Evolutionary conservation across 106 monocot genomes (phyloP).

Genomic region (Alisma plantagoaquatica): DNA sequence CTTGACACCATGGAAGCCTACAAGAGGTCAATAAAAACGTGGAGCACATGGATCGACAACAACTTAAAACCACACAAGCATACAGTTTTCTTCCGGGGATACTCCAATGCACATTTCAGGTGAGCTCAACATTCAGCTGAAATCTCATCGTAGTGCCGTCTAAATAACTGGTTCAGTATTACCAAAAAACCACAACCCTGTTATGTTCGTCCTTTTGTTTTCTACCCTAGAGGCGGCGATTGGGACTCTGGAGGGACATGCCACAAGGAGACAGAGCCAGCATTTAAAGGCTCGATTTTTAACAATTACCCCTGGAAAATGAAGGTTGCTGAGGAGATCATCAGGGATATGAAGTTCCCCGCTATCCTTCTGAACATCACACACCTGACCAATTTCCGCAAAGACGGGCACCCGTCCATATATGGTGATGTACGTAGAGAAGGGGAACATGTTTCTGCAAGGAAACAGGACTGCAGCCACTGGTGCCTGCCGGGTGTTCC

Average conservation of each 20-base stretch:
- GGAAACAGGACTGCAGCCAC: slow-evolving; percentile 84
- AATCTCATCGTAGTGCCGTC: not conserved
- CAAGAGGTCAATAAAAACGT: slow-evolving; percentile 60
- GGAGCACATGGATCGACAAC: slow-evolving; percentile 72
- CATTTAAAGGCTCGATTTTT: slow-evolving; percentile 29
- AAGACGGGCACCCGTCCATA: slow-evolving; percentile 64
- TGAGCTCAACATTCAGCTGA: not conserved
- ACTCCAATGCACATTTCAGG: slow-evolving; percentile 93
- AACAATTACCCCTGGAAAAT: slow-evolving; percentile 66
- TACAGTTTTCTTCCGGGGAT: slow-evolving; percentile 66
- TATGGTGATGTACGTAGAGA: slow-evolving; percentile 19
- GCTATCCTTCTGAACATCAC: slow-evolving; percentile 64
- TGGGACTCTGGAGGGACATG: slow-evolving; percentile 93
- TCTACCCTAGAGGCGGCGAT: slow-evolving; percentile 58
- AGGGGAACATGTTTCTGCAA: slow-evolving; percentile 33
- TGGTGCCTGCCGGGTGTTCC: slow-evolving; percentile 92
- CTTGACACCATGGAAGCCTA: slow-evolving; percentile 75
- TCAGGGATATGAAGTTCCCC: slow-evolving; percentile 36
- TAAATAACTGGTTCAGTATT: not conserved
- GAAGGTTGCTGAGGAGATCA: slow-evolving; percentile 48
- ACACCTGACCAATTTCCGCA: slow-evolving; percentile 61
- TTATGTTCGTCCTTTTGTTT: no score
- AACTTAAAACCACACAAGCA: slow-evolving; percentile 46
- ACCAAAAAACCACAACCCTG: no score
- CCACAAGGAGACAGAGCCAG: slow-evolving; percentile 49